Percentiles rank a stretch among this genome's conserved stretches.
Evolutionary conservation across 176 grass and related monocot genomes (phyloP).

Genomic region (bread wheat (Triticum aestivum)): DNA sequence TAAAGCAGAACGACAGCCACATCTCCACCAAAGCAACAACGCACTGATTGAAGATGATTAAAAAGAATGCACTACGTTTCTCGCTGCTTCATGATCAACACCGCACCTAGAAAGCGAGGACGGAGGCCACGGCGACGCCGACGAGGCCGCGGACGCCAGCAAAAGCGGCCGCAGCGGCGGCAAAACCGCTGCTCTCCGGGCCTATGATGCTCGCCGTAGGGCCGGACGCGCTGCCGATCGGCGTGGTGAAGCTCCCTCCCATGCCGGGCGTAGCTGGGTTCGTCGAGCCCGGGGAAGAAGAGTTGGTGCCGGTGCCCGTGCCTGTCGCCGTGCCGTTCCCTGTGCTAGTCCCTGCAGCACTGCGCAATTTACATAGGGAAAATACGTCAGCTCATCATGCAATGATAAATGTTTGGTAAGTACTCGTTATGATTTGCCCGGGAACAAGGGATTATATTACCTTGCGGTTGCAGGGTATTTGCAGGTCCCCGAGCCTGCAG

Average conservation of each 20-base stretch:
- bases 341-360: slow-evolving; percentile 37
- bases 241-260: slow-evolving; percentile 44
- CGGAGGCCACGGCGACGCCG: slow-evolving; percentile 20
- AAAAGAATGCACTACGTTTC: not conserved
- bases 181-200: not conserved
- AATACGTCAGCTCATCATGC: not conserved
- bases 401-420: not conserved
- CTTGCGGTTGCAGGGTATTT: slow-evolving; percentile 55
- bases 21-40: not conserved
- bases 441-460: slow-evolving; percentile 1
- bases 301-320: not conserved
- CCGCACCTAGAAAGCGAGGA: slow-evolving; percentile 12
- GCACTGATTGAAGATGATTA: not conserved
- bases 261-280: slow-evolving; percentile 24
- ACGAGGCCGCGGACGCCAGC: slow-evolving; percentile 2
- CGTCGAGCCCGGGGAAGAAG: slow-evolving; percentile 6
- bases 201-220: slow-evolving; percentile 30
- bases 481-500: slow-evolving; percentile 43
- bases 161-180: not conserved
- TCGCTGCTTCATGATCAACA: not conserved
- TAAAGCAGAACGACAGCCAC: not conserved
- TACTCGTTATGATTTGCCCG: no score
- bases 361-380: not conserved
- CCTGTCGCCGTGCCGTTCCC: not conserved
- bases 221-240: slow-evolving; percentile 28